A percentile compares a stretch with the other conserved stretches of the same genome.
phyloP scores from a whole-genome alignment of 345 rosid genomes.

The Streptanthus diversifolius region DNA sequence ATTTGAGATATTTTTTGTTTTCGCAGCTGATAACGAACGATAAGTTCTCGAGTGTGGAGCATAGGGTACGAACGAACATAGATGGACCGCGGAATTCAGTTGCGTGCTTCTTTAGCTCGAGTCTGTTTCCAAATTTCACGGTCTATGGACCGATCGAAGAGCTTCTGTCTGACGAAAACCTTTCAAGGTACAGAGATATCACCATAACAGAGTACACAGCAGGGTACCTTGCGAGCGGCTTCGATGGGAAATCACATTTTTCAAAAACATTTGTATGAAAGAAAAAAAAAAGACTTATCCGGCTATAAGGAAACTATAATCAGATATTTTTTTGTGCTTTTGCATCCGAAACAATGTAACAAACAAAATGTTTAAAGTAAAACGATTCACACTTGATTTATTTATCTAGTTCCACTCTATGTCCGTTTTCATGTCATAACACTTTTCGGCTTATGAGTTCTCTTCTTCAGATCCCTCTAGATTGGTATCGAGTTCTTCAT shows the following conservation, averaged over 20 bases:
- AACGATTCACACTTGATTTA: not conserved
- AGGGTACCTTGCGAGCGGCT: not conserved
- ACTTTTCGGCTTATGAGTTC: constrained; percentile 42
- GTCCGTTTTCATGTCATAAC: not conserved
- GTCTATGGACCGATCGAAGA: constrained; percentile 26
- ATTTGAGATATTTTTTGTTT: not conserved
- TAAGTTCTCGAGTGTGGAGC: constrained; percentile 24
- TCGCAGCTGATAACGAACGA: constrained; percentile 21
- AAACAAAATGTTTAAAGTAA: not conserved
- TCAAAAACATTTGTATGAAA: not conserved
- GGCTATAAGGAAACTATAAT: too few species aligned
- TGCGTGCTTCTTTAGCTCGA: constrained; percentile 26
- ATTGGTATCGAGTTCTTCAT: constrained; percentile 65
- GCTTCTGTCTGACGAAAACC: constrained; percentile 4
- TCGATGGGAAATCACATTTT: not conserved
- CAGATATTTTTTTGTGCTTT: not conserved
- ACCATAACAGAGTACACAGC: constrained; percentile 9
- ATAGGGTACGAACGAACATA: constrained; percentile 17
- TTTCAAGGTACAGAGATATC: not conserved
- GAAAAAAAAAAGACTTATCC: not conserved
- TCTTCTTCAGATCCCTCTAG: constrained; percentile 50
- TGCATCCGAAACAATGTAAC: not conserved
- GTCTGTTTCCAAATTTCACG: not conserved
- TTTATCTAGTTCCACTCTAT: too few species aligned
- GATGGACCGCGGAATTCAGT: constrained; percentile 21